Evolutionary conservation across 2,329 filamentous ascomycete genomes (phyloP), one percentile per base, ranked within the genome.

Genomic region (Thelonectria rubi): DNA sequence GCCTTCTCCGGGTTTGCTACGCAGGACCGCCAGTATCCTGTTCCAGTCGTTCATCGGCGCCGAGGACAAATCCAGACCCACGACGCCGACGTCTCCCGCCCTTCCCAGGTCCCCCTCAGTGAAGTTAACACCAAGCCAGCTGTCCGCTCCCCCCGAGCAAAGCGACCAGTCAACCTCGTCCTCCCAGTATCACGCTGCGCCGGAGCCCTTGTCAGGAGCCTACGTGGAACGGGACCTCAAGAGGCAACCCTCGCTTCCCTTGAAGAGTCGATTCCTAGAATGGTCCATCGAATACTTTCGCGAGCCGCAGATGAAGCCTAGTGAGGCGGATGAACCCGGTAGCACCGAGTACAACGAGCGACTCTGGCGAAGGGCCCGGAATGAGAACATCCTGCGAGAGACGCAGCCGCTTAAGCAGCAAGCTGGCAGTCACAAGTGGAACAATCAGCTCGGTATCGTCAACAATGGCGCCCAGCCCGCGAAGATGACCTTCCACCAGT

Each of bases 201-300:
- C 87, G 63, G 88, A 92, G 64, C 94, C 95, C 1, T 85, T 88
- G n/a, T 93, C 93, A 3, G 90, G 91, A 11, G 86, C 88, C 0
- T 97, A 91, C 72, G 80, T 86, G 65, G 81, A 87, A 52, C 86
- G 89, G 60, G 84, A 88, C 62, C 75, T 86, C 30, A 81, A 83
- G 1, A 80, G 86, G 55, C 69, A 81, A 10, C 90, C 91, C 1
- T 78, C 76, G 12, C 84, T 98, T 26, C 95, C 95, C 1, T 77
- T 99, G 17, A 85, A 86, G 62, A 97, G 93, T 74, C 89, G 85
- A 9, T 97, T 98, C 76, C 84, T 97, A 65, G 92, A 97, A 65
- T 99, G 94, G 94, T 97, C 94, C 4, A 93, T 95, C 46, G 94
- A 94, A 76, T 98, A 99, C 76, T 99, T 98, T 83, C 92, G 94